Evolutionary conservation across 495 filamentous ascomycete species (phyloP), one percentile per base, ranked within the genome.

Genomic region (Penicillium egyptiacum): DNA sequence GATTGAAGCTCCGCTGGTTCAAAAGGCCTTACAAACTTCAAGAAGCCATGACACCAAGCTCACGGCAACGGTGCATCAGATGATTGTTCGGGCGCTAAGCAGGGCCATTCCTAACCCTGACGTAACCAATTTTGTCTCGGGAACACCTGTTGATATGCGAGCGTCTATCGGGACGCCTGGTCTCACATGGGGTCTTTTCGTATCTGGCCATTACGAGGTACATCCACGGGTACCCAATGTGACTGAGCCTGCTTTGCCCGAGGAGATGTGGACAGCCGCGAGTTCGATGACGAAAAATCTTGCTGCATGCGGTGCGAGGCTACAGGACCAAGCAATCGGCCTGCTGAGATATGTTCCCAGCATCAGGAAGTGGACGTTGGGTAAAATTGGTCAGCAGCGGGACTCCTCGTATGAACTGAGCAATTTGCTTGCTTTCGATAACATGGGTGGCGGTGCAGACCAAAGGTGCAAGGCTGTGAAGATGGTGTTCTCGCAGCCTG

Each of bases 401-500:
- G 67, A 70, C 55, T 60, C 49, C 6, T 70, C 67, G 22, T 70
- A 65, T 19, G 61, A 67, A 40, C 23, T 70, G 16, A 70, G 67
- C 59, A 70, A 70, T 45, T 47, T 66, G 37, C 59, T 64, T 59
- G 62, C 52, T 19, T 68, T 67, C 51, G 54, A 64, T 58, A 51
- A 47, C 19, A 40, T 47, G 30, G 26, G 53, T 53, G 48, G 20
- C 17, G 42, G 31, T 52, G 37, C 26, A 17, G 30, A 20, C 28
- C 44, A 42, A 16, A 44, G 53, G 31, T 69, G 50, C 39, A 60
- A 53, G 28, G 63, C 65, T 12, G 55, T 26, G 37, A 69, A 70
- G 50, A 69, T 72, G 66, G 60, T 68, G 1, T 69, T 67, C 31
- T 54, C 56, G n/a, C 62, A 63, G 50, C 70, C 70, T 23, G 63